These are phyloP conservation scores for Pisolithus orientalis DNA, from an alignment of 768 basidiomycete species.

Conservation along the genomic window DNA sequence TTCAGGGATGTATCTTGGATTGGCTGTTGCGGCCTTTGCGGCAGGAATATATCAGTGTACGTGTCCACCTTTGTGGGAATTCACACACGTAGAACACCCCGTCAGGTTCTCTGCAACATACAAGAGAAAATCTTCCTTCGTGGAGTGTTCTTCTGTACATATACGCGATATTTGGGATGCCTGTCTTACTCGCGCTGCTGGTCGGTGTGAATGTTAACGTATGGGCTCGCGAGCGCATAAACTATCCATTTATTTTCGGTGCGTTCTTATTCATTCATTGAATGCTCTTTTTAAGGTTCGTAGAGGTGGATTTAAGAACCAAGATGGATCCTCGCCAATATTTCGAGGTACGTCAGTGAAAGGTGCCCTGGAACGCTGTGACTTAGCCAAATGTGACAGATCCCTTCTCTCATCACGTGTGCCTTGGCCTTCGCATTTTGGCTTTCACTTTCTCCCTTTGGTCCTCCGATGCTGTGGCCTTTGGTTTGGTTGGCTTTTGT, in stretches of 20 bases:
- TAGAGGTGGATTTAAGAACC: constrained; percentile 66
- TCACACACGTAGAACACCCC: background rate
- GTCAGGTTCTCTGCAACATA: constrained; percentile 50
- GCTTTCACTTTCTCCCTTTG: constrained; percentile 71
- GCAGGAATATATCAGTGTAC: constrained; percentile 58
- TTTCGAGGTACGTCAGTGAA: constrained; percentile 41
- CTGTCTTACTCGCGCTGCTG: constrained; percentile 67
- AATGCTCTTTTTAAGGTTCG: background rate
- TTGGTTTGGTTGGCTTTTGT: constrained; percentile 72
- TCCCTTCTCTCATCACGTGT: constrained; percentile 74
- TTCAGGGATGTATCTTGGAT: constrained; percentile 66
- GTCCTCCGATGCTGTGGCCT: constrained; percentile 72
- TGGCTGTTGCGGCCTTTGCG: constrained; percentile 63
- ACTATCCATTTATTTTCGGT: constrained; percentile 93
- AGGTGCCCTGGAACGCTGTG: constrained; percentile 3
- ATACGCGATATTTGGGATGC: constrained; percentile 70
- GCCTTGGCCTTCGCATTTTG: constrained; percentile 76
- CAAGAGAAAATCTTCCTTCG: constrained; percentile 49
- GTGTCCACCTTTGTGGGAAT: background rate
- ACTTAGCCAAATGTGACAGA: constrained; percentile 34
- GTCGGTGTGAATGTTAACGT: constrained; percentile 80
- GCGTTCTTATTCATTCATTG: constrained; percentile 8
- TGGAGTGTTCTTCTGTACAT: constrained; percentile 74
- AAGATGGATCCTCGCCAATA: constrained; percentile 77
- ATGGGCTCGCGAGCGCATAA: constrained; percentile 74